phyloP scores from a whole-genome alignment of 805 yeast species.

The Zygoascus biomembranicola region DNA sequence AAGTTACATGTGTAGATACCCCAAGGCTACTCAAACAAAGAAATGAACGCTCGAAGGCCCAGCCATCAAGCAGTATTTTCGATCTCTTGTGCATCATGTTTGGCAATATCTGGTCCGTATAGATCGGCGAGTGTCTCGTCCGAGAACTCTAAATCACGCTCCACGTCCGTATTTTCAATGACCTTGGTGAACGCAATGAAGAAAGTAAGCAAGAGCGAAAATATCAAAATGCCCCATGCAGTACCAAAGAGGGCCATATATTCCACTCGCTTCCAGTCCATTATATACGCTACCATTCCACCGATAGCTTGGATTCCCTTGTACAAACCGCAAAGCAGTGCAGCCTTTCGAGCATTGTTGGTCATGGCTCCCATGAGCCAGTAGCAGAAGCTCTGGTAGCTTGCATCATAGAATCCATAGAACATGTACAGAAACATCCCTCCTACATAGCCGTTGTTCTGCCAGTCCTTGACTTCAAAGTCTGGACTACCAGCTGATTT shows the following conservation, averaged over 20 bases:
- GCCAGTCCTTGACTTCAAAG: conserved; percentile 36
- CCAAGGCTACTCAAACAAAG: no score
- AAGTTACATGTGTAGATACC: no score
- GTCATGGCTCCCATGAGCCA: conserved; percentile 55
- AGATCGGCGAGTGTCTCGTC: conserved; percentile 1
- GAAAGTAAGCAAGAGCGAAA: conserved; percentile 39
- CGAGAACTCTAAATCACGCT: conserved; percentile 16
- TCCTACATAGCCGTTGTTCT: conserved; percentile 41
- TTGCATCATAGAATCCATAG: conserved; percentile 52
- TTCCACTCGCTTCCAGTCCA: conserved; percentile 26
- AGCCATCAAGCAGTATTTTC: no score
- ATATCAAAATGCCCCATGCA: conserved; percentile 45
- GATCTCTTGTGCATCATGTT: no score
- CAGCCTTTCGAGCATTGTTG: conserved; percentile 47
- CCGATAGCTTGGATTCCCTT: conserved; percentile 60
- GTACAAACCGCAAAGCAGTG: conserved; percentile 53
- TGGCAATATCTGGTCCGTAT: no score
- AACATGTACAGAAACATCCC: conserved; percentile 56
- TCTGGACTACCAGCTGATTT: not conserved
- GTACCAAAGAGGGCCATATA: conserved; percentile 15
- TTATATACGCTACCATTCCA: conserved; percentile 49
- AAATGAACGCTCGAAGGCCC: no score
- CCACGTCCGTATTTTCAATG: conserved; percentile 35
- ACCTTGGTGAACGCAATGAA: conserved; percentile 40
- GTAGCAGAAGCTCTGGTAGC: conserved; percentile 50